Evolutionary conservation across 805 yeast species (phyloP), one percentile per base, ranked within the genome.

Genomic region (Kockiozyma suomiensis): DNA sequence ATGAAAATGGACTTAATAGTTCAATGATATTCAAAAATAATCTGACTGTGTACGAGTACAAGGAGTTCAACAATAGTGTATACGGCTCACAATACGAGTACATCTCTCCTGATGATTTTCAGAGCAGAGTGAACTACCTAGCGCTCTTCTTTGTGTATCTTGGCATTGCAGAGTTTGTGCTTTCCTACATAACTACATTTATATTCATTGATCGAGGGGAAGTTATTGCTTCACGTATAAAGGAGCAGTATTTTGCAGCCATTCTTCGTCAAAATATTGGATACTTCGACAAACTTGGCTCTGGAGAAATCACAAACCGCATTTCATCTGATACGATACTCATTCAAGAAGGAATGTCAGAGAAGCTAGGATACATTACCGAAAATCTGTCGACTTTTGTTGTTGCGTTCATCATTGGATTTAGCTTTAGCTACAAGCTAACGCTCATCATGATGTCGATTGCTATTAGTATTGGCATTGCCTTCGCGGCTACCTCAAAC

Each of bases 291-390:
- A 69, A 70, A 41, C 66, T 76, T 12, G 79, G 79, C 12, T 70
- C 78, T 8, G 79, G 79, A 15, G 76, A 74, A 57, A 75, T 76
- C 33, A 74, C 79, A 13, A 72, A 78, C 10, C 73, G 79, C 17
- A 76, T 76, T 65, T 75, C 78, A 41, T 70, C 73, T 38, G 79
- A 75, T 50, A 74, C 78, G n/a, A 67, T 71, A 25, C 59, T 71
- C 42, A 71, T 77, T 45, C 79, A 76, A 59, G 79, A 74, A 43
- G 79, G 79, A 33, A 75, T 76, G 55, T 70, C 76, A 37, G 78
- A 76, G 62, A 76, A 76, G 58, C 68, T 73, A 3, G 78, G 78
- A 19, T 68, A 70, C 45, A 72, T 74, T 33, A 64, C 72, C 28
- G 69, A 70, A 38, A 76, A 75, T 28, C 25, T 76, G 8, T 70